phyloP scores from a whole-genome alignment of 495 filamentous ascomycete genomes.

The Corynascus novoguineensis region DNA sequence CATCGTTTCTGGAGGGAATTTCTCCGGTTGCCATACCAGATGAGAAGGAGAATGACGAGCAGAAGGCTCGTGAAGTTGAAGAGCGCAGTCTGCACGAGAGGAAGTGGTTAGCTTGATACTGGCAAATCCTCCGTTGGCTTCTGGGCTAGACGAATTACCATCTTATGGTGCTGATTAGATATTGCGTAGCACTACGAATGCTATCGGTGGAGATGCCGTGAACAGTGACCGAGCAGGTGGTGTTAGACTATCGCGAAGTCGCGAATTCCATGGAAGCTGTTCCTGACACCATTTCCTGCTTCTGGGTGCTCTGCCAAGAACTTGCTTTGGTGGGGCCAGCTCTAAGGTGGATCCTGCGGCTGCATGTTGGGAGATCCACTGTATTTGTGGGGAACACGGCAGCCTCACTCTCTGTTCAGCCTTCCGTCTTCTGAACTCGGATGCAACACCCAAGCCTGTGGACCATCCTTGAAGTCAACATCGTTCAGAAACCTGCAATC shows the following conservation, averaged over 20 bases:
- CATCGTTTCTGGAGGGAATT: too few species aligned
- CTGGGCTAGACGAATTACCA: slow-evolving; percentile 15
- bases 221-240: too few species aligned
- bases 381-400: not conserved
- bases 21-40: slow-evolving; percentile 49
- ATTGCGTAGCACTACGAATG: too few species aligned
- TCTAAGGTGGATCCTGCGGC: not conserved
- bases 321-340: not conserved
- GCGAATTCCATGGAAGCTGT: not conserved
- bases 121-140: not conserved
- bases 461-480: too few species aligned
- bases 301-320: not conserved
- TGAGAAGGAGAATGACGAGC: slow-evolving; percentile 85
- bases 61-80: slow-evolving; percentile 97
- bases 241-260: too few species aligned
- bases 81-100: slow-evolving; percentile 66
- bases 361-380: not conserved
- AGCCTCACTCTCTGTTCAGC: slow-evolving; percentile 6
- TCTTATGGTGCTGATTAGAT: slow-evolving; percentile 5
- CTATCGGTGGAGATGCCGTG: too few species aligned
- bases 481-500: too few species aligned
- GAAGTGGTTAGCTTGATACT: slow-evolving; percentile 25
- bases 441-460: not conserved
- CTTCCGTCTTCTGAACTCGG: slow-evolving; percentile 10
- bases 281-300: slow-evolving; percentile 1